These are phyloP conservation scores for Phaeotremella fagi DNA, from an alignment of 768 basidiomycete species.

Conservation along the genomic window DNA sequence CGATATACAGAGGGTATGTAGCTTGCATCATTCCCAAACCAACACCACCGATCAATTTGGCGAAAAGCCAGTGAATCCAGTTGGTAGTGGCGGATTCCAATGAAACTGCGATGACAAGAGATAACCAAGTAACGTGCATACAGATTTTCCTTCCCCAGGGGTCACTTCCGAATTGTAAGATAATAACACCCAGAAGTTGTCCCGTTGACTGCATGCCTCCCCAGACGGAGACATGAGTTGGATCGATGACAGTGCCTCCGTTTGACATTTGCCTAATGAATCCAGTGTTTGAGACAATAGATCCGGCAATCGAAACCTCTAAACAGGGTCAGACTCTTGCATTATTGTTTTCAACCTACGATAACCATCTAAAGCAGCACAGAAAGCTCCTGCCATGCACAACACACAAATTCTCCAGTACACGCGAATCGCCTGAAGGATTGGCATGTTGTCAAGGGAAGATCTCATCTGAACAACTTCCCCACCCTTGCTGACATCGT, in stretches of 20 bases:
- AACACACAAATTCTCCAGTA: slow-evolving; percentile 16
- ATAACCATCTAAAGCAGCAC: slow-evolving; percentile 29
- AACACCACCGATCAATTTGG: slow-evolving; percentile 26
- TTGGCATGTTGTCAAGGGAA: slow-evolving; percentile 14
- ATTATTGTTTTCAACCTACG: slow-evolving; percentile 11
- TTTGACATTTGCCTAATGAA: slow-evolving; percentile 11
- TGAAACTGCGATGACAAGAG: neutral
- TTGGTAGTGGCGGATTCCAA: slow-evolving; percentile 15
- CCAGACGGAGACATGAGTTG: slow-evolving; percentile 13
- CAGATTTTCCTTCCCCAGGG: slow-evolving; percentile 2
- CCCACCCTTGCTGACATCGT: no score
- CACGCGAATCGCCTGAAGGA: slow-evolving; percentile 13
- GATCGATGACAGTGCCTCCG: slow-evolving; percentile 2
- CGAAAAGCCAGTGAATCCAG: slow-evolving; percentile 30
- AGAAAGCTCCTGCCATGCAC: slow-evolving; percentile 25
- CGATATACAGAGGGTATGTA: slow-evolving; percentile 25
- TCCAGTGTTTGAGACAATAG: slow-evolving; percentile 15
- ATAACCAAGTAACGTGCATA: slow-evolving; percentile 1
- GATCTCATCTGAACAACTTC: slow-evolving; percentile 21
- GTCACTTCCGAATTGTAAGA: neutral
- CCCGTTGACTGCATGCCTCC: neutral
- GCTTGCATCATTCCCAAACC: slow-evolving; percentile 26
- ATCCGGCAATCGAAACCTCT: neutral
- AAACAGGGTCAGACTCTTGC: no score
- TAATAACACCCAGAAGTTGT: neutral